Evolutionary conservation across 768 basidiomycete species (phyloP).

Genomic region (Phlegmacium glaucopus): DNA sequence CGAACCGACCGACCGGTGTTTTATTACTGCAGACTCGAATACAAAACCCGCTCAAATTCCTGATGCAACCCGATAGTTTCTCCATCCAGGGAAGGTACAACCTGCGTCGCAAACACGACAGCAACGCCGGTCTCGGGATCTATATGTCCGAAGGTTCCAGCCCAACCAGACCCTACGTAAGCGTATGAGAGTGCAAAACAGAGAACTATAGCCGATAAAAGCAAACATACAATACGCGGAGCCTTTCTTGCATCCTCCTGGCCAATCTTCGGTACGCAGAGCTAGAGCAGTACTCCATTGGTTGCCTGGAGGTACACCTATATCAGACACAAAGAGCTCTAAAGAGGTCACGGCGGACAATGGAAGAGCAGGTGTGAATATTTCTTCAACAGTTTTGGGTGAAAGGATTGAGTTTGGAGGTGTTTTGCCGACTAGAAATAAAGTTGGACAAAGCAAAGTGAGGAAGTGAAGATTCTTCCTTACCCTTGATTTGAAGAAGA

Average conservation of each 20-base stretch:
- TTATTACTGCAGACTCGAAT: conserved; percentile 13
- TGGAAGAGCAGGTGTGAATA: conserved; percentile 18
- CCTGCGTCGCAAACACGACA: conserved; percentile 31
- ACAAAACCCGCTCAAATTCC: conserved; percentile 25
- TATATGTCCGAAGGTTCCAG: conserved; percentile 30
- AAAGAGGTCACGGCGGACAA: background rate
- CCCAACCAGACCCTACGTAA: conserved; percentile 31
- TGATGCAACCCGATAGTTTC: conserved; percentile 16
- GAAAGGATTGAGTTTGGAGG: conserved; percentile 10
- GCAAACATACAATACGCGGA: conserved; percentile 22
- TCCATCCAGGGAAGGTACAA: conserved; percentile 22
- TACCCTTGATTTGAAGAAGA: conserved; percentile 26
- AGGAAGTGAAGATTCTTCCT: background rate
- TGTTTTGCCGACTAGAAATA: conserved; percentile 10
- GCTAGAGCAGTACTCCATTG: conserved; percentile 28
- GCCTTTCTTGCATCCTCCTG: conserved; percentile 25
- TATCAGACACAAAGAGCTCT: background rate
- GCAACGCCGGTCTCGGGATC: conserved; percentile 34
- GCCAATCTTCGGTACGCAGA: conserved; percentile 23
- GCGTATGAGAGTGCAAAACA: background rate
- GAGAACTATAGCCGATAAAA: background rate
- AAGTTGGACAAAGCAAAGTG: background rate
- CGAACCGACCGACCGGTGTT: too few species aligned
- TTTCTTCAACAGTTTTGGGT: conserved; percentile 6
- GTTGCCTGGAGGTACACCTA: background rate